These are phyloP conservation scores for Irpex rosettiformis DNA, from an alignment of 1,284 basidiomycete species.

Conservation along the genomic window DNA sequence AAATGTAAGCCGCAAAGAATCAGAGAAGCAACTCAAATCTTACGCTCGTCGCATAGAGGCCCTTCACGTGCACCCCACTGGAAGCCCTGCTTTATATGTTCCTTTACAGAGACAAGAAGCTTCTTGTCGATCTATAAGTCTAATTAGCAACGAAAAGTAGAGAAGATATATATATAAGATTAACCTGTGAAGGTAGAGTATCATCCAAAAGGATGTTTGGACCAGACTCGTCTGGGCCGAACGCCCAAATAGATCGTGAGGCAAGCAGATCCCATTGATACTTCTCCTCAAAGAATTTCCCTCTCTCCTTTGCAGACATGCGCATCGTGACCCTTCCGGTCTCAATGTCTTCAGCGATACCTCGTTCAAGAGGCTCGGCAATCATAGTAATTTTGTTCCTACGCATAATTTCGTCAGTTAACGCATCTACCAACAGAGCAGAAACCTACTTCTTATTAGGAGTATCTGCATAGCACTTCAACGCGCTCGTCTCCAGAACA, in stretches of 20 bases:
- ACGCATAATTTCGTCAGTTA: conserved; percentile 9
- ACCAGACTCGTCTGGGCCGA: conserved; percentile 94
- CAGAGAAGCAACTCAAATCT: conserved; percentile 36
- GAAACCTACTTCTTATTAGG: conserved; percentile 91
- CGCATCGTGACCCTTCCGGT: conserved; percentile 87
- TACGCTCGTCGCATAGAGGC: conserved; percentile 96
- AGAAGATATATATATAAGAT: conserved; percentile 6
- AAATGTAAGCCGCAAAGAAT: not conserved
- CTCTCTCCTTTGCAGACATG: conserved; percentile 91
- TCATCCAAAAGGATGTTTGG: conserved; percentile 95
- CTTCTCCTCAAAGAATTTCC: conserved; percentile 91
- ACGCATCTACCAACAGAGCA: conserved; percentile 13
- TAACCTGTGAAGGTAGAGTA: conserved; percentile 89
- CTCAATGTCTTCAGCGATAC: conserved; percentile 94
- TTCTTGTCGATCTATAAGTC: conserved; percentile 81
- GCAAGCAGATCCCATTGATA: conserved; percentile 99
- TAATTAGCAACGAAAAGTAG: conserved; percentile 6
- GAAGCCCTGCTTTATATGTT: conserved; percentile 98
- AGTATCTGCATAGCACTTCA: conserved; percentile 98
- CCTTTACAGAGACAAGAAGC: conserved; percentile 83
- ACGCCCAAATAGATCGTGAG: conserved; percentile 99
- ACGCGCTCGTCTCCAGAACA: conserved; percentile 94
- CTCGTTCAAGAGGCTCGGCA: conserved; percentile 90
- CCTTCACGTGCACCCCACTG: conserved; percentile 99
- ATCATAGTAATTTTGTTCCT: conserved; percentile 99